Evolutionary conservation across 768 basidiomycete genomes (phyloP), one percentile per base, ranked within the genome.

Genomic region (Hygrophorus russula): DNA sequence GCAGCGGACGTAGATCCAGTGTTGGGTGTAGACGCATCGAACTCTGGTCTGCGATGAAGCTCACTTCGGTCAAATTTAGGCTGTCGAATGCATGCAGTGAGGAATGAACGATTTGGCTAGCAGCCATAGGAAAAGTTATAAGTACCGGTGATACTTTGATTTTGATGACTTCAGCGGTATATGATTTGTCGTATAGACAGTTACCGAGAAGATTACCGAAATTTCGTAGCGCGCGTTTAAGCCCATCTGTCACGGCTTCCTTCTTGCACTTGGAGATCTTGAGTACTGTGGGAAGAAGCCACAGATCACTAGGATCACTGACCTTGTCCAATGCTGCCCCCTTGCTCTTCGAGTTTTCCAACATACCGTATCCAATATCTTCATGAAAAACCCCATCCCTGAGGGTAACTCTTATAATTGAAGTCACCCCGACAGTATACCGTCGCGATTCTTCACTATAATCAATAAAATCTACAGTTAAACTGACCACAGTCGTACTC

Each of bases 121-220:
- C 24, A 24, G 24, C 24, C 24, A 24, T 24, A 7, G 24, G 24
- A 24, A 24, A 24, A 24, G 24, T 24, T 24, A 24, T 24, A 73
- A 83, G 46, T 53, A 94, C 92, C 3, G 78, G 77, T 24, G 75
- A 73, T 0, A 88, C 78, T 58, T 89, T 94, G 50, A 98, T 82
- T 64, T 93, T 94, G 32, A 75, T 65, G 7, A 99, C 69, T 56
- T 93, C 85, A 38, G 82, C 73, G 0, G 86, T 74, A 59, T 90
- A 97, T 5, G 73, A 60, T 64, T 94, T 96, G 65, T 98, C 96
- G 54, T 98, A 98, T n/a, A 98, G 63, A 61, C 96, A 99, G 54
- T 96, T 94, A 1, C 96, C 96, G 12, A 98, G 69, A 2, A 98
- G 66, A 57, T 93, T 96, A 32, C 96, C 96, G 56, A 98, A 99